Conservation (phyloP, 139 green algal species). For the Chlorella sp. region DNA sequence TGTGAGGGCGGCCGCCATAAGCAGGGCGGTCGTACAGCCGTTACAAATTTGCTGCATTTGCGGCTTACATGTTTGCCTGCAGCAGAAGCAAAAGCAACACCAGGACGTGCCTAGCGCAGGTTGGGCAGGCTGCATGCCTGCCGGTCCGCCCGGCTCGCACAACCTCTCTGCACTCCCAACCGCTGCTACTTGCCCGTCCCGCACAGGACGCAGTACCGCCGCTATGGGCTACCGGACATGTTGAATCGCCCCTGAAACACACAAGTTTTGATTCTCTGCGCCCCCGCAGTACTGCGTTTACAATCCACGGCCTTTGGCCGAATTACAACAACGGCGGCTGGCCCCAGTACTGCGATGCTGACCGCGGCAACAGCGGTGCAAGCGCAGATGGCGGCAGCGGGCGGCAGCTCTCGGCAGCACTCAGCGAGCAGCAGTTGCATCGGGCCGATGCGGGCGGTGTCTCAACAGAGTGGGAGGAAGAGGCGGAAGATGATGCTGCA, state of each 20-base stretch:
- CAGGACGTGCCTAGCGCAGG: too few relatives aligned
- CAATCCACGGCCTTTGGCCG: slow-evolving; percentile 82
- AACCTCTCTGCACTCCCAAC: too few relatives aligned
- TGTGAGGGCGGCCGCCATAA: not conserved
- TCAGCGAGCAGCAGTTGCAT: not conserved
- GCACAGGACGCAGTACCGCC: too few relatives aligned
- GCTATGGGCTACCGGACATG: too few relatives aligned
- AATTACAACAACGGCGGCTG: slow-evolving; percentile 68
- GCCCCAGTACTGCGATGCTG: slow-evolving; percentile 55
- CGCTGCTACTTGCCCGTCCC: not conserved
- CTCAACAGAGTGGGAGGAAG: not conserved
- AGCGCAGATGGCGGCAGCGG: not conserved
- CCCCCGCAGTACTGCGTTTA: slow-evolving; percentile 61
- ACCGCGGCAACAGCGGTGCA: not conserved
- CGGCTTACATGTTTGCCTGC: not conserved
- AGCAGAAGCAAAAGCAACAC: too few relatives aligned
- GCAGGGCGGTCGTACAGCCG: too few relatives aligned
- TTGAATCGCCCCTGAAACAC: too few relatives aligned
- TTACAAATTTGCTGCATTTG: not conserved
- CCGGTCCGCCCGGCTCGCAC: too few relatives aligned
- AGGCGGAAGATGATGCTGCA: not conserved
- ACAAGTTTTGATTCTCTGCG: too few relatives aligned
- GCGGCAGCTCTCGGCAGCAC: not conserved
- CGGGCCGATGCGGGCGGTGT: not conserved
- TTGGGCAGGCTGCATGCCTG: too few relatives aligned